These are phyloP conservation scores for Fusarium brachygibbosum DNA, from an alignment of 2,329 filamentous ascomycete species.

Conservation along the genomic window DNA sequence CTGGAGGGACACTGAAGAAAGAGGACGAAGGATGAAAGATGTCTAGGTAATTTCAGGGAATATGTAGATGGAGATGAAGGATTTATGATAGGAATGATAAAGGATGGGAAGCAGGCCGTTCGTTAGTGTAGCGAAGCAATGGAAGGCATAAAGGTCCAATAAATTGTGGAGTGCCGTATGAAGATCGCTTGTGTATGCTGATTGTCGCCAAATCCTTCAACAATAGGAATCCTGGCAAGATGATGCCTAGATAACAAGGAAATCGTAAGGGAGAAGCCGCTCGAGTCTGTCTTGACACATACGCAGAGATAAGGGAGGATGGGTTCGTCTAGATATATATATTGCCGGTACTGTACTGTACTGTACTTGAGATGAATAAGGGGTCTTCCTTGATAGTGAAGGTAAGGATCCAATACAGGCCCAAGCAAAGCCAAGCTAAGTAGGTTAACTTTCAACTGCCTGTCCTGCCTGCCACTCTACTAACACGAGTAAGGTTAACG, in stretches of 20 bases:
- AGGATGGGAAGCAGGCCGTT: not conserved
- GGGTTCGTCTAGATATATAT: conserved; percentile 4
- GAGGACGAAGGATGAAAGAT: not conserved
- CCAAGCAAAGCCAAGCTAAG: not conserved
- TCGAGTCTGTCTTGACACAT: not conserved
- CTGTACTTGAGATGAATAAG: not conserved
- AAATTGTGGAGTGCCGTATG: conserved; percentile 20
- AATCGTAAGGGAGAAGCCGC: not conserved
- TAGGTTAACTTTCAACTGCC: conserved; percentile 5
- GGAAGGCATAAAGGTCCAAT: conserved; percentile 25
- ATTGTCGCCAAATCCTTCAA: not conserved
- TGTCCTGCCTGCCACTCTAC: not conserved
- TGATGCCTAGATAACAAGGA: not conserved
- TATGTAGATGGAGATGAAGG: conserved; percentile 1
- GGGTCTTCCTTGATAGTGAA: not conserved
- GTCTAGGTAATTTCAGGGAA: not conserved
- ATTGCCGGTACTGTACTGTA: not conserved
- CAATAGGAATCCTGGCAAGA: not conserved
- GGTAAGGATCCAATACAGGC: not conserved
- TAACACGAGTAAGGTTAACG: conserved; percentile 31
- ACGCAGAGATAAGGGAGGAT: not conserved
- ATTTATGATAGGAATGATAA: not conserved
- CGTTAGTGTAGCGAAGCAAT: conserved; percentile 11
- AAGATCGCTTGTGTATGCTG: conserved; percentile 2
- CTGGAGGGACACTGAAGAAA: not conserved